These are phyloP conservation scores for Radiomyces spectabilis DNA, from an alignment of 192 early-diverging fungal genomes.

Conservation along the genomic window DNA sequence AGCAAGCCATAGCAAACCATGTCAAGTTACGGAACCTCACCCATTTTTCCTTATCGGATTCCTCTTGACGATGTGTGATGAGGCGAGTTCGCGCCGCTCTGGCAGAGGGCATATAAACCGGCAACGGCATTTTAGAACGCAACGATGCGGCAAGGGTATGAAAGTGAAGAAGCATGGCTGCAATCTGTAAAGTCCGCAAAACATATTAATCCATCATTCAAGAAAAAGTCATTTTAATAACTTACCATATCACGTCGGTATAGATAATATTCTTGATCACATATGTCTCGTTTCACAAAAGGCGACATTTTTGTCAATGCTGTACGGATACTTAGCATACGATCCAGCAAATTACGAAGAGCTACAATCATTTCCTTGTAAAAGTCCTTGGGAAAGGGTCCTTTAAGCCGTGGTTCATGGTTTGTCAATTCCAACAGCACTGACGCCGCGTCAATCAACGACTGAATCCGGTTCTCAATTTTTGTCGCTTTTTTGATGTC, in stretches of 20 bases:
- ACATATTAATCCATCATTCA: not conserved
- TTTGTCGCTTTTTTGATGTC: constrained; percentile 16
- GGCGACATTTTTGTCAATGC: constrained; percentile 32
- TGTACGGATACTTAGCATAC: constrained; percentile 57
- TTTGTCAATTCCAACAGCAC: constrained; percentile 51
- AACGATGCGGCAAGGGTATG: constrained; percentile 66
- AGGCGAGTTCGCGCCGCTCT: constrained; percentile 33
- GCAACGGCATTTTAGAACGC: constrained; percentile 65
- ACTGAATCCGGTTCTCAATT: constrained; percentile 17
- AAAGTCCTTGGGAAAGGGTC: constrained; percentile 55
- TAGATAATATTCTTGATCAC: constrained; percentile 24
- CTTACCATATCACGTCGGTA: constrained; percentile 44
- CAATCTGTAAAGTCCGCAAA: constrained; percentile 26
- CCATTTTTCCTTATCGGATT: not conserved
- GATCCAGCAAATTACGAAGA: constrained; percentile 61
- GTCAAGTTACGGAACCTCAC: constrained; percentile 24
- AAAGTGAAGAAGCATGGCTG: constrained; percentile 58
- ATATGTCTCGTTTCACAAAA: constrained; percentile 29
- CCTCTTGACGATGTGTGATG: constrained; percentile 11
- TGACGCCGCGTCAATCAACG: constrained; percentile 11
- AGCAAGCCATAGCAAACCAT: constrained; percentile 30
- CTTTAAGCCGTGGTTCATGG: constrained; percentile 69
- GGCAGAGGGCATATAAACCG: constrained; percentile 58
- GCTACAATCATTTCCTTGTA: constrained; percentile 59
- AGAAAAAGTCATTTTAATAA: not conserved